Base-by-base conservation (phyloP, 2,329 filamentous ascomycete genomes). In the Meredithiella fracta region DNA sequence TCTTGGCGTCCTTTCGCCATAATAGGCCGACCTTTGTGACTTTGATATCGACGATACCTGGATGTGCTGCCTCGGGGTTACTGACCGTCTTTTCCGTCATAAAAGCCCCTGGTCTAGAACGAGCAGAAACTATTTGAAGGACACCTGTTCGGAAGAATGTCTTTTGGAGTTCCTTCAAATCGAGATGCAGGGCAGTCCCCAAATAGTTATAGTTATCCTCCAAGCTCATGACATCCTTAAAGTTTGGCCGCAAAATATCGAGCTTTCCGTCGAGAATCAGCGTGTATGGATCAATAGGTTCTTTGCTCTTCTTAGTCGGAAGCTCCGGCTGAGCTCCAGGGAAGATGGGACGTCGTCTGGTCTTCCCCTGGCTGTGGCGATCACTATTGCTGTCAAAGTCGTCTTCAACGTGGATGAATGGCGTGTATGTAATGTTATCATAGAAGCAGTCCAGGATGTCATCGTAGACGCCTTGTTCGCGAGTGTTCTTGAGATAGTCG, bases 361-460 rank as follows among this genome's bases (percentile, higher is more conserved):
- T 83, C 66, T 85, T 91, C 62, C 84, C 79, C 22, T 79, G 76
- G 49, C 84, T 73, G 37, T 85, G 78, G 51, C 85, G 82, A 58
- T 89, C 84, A 57, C 81, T 82, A 62, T 85, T 87, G 59, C 87
- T 75, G 65, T 91, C 86, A 26, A 90, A 70, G 62, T 95, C 89
- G 65, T 95, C 90, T 67, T 98, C 92, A 49, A 96, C 89, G 64
- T 95, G 89, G 62, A 98, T 96, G 65, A 98, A 98, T 1, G 92
- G 92, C 1, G 92, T 98, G 66, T 98, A 98, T 58, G 85, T 86
- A 62, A 98, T 94, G 66, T 98, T 98, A 71, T 98, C 92, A 69
- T 97, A 98, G 65, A 98, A 94, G 66, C 91, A 96, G 64, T 89
- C 89, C 14, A 97, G 73, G 44, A 97, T 86, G 61, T 97, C 91